Evolutionary conservation across 805 yeast species (phyloP), one percentile per base, ranked within the genome.

Genomic region (Metschnikowia santaceciliae): DNA sequence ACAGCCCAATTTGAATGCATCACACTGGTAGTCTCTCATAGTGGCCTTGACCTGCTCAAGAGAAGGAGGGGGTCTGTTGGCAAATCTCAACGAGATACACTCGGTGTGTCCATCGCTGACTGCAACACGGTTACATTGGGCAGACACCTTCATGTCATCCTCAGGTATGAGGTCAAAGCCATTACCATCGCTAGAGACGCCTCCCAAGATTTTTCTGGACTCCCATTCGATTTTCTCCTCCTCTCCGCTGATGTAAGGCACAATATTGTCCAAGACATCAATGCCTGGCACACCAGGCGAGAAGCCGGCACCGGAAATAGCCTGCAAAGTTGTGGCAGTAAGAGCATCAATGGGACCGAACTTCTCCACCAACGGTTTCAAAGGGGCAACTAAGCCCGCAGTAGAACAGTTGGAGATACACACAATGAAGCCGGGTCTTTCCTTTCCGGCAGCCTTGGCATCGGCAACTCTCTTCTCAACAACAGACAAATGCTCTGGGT

Each of bases 221-320:
- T 94, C 99, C 95, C 96, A 90, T 73, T 94, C 99, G 61, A 94
- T 89, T 75, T 94, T 94, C 61, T 94, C 99, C 74, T 94, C 99
- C 73, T 94, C 99, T 42, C 98, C 97, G 57, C 90, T 78, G 65
- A 94, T 94, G 78, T 76, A 94, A 39, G 99, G 99, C 50, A 94
- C 90, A 59, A 94, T 80, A 73, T 94, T 94, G 72, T 94, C 99
- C 61, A 94, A 78, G 49, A 92, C 83, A 66, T 94, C 98, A 70
- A 94, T 91, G 57, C 96, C 94, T 20, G 96, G 83, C 50, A 91
- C 96, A 68, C 99, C 99, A 46, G 99, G 99, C 8, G 96, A 88
- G 69, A 88, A 94, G 2, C 99, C 99, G 20, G 96, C 99, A 61
- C 99, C 99, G 3, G 98, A 91, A 57, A 94, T 89, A 36, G 99